A percentile compares a stretch with the other conserved stretches of the same genome.
These are phyloP conservation scores for Eragrostis tef DNA, from an alignment of 202 grass and related monocot genomes.

Conservation along the genomic window DNA sequence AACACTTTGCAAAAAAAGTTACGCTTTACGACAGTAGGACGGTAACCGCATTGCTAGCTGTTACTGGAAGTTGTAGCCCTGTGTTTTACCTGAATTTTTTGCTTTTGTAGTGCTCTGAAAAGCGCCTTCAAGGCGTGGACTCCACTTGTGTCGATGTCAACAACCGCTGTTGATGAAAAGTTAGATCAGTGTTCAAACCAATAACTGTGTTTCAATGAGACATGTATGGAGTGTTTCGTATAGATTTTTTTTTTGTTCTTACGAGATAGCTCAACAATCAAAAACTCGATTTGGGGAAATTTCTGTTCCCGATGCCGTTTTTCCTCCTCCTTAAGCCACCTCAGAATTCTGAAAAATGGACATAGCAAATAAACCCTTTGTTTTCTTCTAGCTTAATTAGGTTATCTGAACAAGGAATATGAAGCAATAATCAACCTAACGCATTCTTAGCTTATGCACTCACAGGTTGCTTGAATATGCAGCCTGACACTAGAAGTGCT, in stretches of 20 bases:
- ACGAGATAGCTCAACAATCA: slow-evolving; percentile 90
- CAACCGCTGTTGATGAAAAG: slow-evolving; percentile 62
- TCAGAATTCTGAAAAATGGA: slow-evolving; percentile 70
- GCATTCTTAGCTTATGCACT: background rate
- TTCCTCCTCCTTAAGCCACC: slow-evolving; percentile 78
- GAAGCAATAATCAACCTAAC: slow-evolving; percentile 1
- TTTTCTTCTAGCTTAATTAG: no score
- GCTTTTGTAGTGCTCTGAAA: slow-evolving; percentile 60
- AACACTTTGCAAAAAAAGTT: background rate
- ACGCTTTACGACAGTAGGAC: no score
- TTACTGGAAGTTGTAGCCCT: background rate
- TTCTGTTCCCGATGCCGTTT: slow-evolving; percentile 52
- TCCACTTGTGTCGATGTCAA: slow-evolving; percentile 81
- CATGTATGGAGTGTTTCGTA: background rate
- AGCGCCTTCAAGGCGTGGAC: slow-evolving; percentile 75
- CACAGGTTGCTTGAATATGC: slow-evolving; percentile 4
- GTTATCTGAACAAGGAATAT: background rate
- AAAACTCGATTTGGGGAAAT: slow-evolving; percentile 47
- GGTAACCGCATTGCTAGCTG: background rate
- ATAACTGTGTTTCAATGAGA: background rate
- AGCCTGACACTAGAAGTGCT: slow-evolving; percentile 3
- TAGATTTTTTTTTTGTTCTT: slow-evolving; percentile 30
- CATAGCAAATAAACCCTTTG: no score
- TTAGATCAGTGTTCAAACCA: slow-evolving; percentile 6
- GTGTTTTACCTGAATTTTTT: slow-evolving; percentile 62